These are phyloP conservation scores for Cymbomonas tetramitiformis DNA, from an alignment of 139 green algal species.

Conservation along the genomic window DNA sequence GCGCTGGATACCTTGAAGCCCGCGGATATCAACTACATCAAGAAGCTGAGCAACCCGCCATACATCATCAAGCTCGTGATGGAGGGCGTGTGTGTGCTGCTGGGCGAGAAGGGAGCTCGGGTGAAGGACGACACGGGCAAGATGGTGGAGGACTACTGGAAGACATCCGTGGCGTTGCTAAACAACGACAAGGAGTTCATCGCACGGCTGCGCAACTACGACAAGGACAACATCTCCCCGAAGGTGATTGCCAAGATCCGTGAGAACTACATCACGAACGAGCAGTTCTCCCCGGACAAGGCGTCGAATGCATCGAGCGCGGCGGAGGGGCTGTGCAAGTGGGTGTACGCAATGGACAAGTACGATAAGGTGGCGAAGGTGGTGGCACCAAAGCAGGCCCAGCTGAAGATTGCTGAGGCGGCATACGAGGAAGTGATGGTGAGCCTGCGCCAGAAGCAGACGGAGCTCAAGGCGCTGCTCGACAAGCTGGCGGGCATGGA, in stretches of 20 bases:
- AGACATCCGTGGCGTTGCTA: constrained; percentile 32
- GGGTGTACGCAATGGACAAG: constrained; percentile 39
- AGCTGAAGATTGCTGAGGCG: constrained; percentile 35
- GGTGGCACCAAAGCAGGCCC: constrained; percentile 36
- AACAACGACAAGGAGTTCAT: constrained; percentile 40
- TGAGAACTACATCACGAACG: constrained; percentile 38
- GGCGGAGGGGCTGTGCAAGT: constrained; percentile 51
- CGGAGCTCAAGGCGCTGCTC: constrained; percentile 43
- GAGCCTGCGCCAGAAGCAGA: constrained; percentile 47
- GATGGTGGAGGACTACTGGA: constrained; percentile 74
- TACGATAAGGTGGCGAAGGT: constrained; percentile 44
- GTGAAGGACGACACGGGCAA: constrained; percentile 30
- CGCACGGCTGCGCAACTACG: constrained; percentile 31
- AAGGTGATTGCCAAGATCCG: constrained; percentile 47
- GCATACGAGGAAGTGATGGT: constrained; percentile 37
- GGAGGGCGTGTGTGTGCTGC: constrained; percentile 32
- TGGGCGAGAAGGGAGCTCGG: constrained; percentile 22
- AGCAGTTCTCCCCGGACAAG: constrained; percentile 49
- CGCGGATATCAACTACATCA: constrained; percentile 46
- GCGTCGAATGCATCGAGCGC: constrained; percentile 44
- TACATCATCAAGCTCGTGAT: constrained; percentile 30
- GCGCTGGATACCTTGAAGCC: constrained; percentile 57
- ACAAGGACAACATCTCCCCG: constrained; percentile 44
- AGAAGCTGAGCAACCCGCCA: constrained; percentile 38
- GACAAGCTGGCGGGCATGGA: constrained; percentile 42